phyloP scores from a whole-genome alignment of 2,329 filamentous ascomycete species.

The Remersonia thermophila region DNA sequence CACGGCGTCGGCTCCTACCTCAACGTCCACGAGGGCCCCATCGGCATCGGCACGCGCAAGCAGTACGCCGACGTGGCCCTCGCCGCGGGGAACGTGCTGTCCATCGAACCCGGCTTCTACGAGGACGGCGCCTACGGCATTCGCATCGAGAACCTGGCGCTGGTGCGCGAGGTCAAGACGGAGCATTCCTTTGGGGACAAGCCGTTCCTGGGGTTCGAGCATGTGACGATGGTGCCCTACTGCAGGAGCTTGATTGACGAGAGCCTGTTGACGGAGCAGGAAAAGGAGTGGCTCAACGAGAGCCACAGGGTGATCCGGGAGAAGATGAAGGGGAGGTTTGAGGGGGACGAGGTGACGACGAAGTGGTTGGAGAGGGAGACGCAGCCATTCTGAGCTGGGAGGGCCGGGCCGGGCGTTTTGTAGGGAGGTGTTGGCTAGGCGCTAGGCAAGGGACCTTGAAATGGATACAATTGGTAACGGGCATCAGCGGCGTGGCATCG shows the following conservation, averaged over 20 bases:
- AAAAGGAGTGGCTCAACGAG: constrained; percentile 77
- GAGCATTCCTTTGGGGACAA: constrained; percentile 85
- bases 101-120: constrained; percentile 93
- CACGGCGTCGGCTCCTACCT: constrained; percentile 91
- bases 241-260: constrained; percentile 79
- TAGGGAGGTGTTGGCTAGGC: too few species aligned
- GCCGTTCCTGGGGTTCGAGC: constrained; percentile 87
- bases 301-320: constrained; percentile 72
- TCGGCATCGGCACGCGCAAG: constrained; percentile 85
- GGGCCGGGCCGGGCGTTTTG: too few species aligned
- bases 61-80: constrained; percentile 87
- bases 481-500: too few species aligned
- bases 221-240: constrained; percentile 94
- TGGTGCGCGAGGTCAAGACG: constrained; percentile 81
- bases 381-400: constrained; percentile 37
- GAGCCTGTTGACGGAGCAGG: constrained; percentile 54
- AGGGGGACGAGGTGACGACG: constrained; percentile 56
- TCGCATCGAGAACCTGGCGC: constrained; percentile 89
- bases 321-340: constrained; percentile 69
- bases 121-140: constrained; percentile 93
- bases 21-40: constrained; percentile 95
- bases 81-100: constrained; percentile 85
- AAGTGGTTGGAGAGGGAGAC: constrained; percentile 84
- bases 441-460: too few species aligned
- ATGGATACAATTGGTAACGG: neutral